phyloP scores from a whole-genome alignment of 2,329 filamentous ascomycete genomes.

The Epichloe uncinata region DNA sequence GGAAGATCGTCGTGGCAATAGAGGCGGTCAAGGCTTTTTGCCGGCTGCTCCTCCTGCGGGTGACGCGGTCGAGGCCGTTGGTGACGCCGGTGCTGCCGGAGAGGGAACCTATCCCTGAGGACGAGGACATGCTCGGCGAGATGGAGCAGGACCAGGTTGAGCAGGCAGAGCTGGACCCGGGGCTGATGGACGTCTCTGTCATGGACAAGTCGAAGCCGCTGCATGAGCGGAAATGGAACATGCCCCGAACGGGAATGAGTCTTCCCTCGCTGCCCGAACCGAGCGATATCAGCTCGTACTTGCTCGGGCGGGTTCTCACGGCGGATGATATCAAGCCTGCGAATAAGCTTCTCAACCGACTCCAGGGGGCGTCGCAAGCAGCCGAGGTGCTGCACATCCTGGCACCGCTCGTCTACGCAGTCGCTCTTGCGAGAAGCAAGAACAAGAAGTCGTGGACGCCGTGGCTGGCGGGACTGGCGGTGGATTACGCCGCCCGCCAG shows the following conservation, averaged over 20 bases:
- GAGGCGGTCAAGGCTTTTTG: conserved; percentile 82
- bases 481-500: conserved; percentile 84
- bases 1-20: conserved; percentile 75
- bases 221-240: conserved; percentile 58
- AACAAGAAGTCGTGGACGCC: conserved; percentile 78
- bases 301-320: conserved; percentile 80
- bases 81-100: conserved; percentile 77
- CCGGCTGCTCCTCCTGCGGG: conserved; percentile 61
- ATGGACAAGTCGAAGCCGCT: conserved; percentile 14
- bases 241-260: conserved; percentile 86
- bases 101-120: conserved; percentile 59
- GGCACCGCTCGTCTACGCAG: conserved; percentile 73
- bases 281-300: conserved; percentile 72
- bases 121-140: conserved; percentile 31
- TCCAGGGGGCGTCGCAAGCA: conserved; percentile 58
- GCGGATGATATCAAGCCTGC: conserved; percentile 95
- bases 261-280: conserved; percentile 72
- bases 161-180: conserved; percentile 25
- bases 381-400: conserved; percentile 90
- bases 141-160: conserved; percentile 28
- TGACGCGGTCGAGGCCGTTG: conserved; percentile 72
- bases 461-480: conserved; percentile 73
- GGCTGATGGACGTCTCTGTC: conserved; percentile 24
- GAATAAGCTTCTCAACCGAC: conserved; percentile 67
- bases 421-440: conserved; percentile 60